These are phyloP conservation scores for Cucurbita argyrosperma DNA, from an alignment of 306 rosid genomes.

Conservation along the genomic window DNA sequence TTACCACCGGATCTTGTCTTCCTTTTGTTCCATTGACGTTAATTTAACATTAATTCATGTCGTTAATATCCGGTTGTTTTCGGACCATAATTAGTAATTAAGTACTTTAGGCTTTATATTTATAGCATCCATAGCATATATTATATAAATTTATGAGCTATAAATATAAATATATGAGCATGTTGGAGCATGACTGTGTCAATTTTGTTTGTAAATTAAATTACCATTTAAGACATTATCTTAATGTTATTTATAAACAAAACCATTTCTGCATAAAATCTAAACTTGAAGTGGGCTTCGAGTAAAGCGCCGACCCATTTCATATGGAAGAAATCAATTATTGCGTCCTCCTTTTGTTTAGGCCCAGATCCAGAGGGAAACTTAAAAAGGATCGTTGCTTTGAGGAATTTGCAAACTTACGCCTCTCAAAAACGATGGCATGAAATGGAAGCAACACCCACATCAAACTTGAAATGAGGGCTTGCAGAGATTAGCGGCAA, in stretches of 20 bases:
- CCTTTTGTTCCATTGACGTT: neutral
- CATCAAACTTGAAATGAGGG: neutral
- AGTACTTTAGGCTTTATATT: neutral
- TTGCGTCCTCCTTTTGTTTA: neutral
- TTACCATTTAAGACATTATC: neutral
- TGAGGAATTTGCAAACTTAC: neutral
- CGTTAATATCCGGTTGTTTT: neutral
- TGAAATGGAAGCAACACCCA: neutral
- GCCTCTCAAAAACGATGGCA: neutral
- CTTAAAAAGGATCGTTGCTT: neutral
- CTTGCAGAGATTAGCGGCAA: neutral
- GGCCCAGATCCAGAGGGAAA: neutral
- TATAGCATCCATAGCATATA: too few species aligned
- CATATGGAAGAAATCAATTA: neutral
- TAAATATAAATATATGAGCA: neutral
- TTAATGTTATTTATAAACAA: too few species aligned
- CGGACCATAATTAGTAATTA: neutral
- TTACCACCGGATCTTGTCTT: neutral
- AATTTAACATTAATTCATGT: neutral
- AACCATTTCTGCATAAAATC: neutral
- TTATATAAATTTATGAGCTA: too few species aligned
- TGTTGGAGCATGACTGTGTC: neutral
- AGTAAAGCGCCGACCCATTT: neutral
- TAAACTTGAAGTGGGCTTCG: neutral
- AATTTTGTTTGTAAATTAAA: neutral